A percentile compares a stretch with the other conserved stretches of the same genome.
phyloP scores from a whole-genome alignment of 2,329 filamentous ascomycete genomes.

The Colletotrichum siamense region DNA sequence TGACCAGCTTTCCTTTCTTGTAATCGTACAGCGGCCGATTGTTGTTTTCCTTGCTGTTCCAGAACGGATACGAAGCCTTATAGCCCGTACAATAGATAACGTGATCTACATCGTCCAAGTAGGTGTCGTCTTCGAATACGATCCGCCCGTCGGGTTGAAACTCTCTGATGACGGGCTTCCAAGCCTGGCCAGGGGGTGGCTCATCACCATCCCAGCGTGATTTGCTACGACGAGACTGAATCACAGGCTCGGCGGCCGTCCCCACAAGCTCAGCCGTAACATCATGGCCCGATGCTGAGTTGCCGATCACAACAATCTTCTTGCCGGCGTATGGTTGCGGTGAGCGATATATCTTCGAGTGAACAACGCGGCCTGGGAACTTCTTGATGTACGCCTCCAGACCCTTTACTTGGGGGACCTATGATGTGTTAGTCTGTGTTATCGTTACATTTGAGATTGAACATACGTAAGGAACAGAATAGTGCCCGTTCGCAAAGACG shows the following conservation, averaged over 20 bases:
- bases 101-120: conserved; percentile 40
- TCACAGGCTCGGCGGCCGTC: conserved; percentile 47
- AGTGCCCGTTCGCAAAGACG: conserved; percentile 49
- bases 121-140: conserved; percentile 42
- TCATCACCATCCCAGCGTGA: conserved; percentile 55
- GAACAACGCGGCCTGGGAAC: conserved; percentile 45
- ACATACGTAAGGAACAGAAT: conserved; percentile 50
- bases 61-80: conserved; percentile 50
- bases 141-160: conserved; percentile 49
- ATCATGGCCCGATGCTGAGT: conserved; percentile 50
- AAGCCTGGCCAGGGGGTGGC: conserved; percentile 52
- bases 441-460: neutral
- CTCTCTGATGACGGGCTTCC: conserved; percentile 57
- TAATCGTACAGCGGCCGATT: conserved; percentile 55
- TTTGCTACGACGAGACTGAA: conserved; percentile 55
- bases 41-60: conserved; percentile 52
- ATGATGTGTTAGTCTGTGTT: neutral
- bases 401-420: conserved; percentile 53
- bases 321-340: conserved; percentile 36
- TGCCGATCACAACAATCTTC: conserved; percentile 45
- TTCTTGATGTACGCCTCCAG: conserved; percentile 41
- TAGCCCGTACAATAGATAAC: conserved; percentile 51
- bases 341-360: conserved; percentile 52
- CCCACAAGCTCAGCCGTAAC: conserved; percentile 41
- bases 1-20: conserved; percentile 42